Conservation (phyloP, 306 rosid species). For the Cicer arietinum region DNA sequence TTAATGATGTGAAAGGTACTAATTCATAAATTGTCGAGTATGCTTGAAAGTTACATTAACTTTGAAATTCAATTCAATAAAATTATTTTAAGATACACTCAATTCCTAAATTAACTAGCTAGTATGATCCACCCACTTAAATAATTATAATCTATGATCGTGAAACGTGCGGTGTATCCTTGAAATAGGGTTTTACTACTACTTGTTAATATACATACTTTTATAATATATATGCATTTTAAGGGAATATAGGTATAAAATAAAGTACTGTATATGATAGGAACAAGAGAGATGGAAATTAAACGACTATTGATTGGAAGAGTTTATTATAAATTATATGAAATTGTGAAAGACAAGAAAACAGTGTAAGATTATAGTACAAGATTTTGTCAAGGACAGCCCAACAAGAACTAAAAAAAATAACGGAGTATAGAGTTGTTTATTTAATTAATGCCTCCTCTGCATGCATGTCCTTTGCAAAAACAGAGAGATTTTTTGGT, state of each 20-base stretch:
- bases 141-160: conserved; percentile 36
- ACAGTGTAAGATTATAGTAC: conserved; percentile 39
- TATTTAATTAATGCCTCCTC: conserved; percentile 39
- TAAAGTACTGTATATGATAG: conserved; percentile 35
- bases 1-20: conserved; percentile 60
- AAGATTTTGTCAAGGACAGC: conserved; percentile 48
- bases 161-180: conserved; percentile 43
- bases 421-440: conserved; percentile 34
- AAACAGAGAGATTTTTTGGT: conserved; percentile 34
- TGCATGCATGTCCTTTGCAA: conserved; percentile 16
- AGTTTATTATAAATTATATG: conserved; percentile 27
- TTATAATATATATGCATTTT: conserved; percentile 25
- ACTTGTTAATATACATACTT: neutral
- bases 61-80: conserved; percentile 31
- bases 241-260: conserved; percentile 25
- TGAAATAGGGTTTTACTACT: conserved; percentile 19
- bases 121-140: conserved; percentile 55
- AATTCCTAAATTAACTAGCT: conserved; percentile 41
- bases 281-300: conserved; percentile 26
- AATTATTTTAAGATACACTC: conserved; percentile 36
- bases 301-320: conserved; percentile 16
- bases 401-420: conserved; percentile 39
- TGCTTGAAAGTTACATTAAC: conserved; percentile 54
- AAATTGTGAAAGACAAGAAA: conserved; percentile 34
- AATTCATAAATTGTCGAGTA: conserved; percentile 46